Evolutionary conservation across 139 green algal species (phyloP).

Genomic region (Picochlorum sp.): DNA sequence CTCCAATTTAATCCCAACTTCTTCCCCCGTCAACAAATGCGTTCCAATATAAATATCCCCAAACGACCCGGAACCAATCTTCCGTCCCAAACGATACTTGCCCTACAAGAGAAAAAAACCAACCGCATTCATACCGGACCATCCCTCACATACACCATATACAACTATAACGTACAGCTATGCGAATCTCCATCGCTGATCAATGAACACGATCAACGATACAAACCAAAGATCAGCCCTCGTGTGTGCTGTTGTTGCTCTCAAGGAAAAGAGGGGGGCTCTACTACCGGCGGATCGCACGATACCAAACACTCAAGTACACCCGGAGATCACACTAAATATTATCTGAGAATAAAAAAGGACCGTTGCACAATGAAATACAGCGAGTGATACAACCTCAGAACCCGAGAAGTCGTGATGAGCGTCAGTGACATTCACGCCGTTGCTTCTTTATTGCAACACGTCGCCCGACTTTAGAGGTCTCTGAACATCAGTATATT

Average conservation of each 20-base stretch:
- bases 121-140: not conserved
- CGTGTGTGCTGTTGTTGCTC: no score
- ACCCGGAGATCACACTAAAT: no score
- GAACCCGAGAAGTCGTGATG: no score
- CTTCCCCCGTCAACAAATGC: slow-evolving; percentile 94
- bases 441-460: not conserved
- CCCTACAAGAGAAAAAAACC: slow-evolving; percentile 16
- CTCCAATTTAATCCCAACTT: slow-evolving; percentile 99
- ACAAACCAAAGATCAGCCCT: no score
- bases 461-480: no score
- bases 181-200: slow-evolving; percentile 20
- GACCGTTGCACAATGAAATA: not conserved
- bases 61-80: slow-evolving; percentile 72
- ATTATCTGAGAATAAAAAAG: not conserved
- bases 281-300: no score
- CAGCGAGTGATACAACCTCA: no score
- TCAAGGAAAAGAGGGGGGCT: no score
- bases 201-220: no score
- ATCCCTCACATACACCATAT: not conserved
- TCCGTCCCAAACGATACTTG: slow-evolving; percentile 66
- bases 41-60: slow-evolving; percentile 90
- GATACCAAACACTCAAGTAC: no score
- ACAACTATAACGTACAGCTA: slow-evolving; percentile 13
- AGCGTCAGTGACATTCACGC: not conserved
- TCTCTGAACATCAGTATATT: no score